Evolutionary conservation across 2,329 filamentous ascomycete species (phyloP), one percentile per base, ranked within the genome.

Genomic region (Aspergillus sp.): DNA sequence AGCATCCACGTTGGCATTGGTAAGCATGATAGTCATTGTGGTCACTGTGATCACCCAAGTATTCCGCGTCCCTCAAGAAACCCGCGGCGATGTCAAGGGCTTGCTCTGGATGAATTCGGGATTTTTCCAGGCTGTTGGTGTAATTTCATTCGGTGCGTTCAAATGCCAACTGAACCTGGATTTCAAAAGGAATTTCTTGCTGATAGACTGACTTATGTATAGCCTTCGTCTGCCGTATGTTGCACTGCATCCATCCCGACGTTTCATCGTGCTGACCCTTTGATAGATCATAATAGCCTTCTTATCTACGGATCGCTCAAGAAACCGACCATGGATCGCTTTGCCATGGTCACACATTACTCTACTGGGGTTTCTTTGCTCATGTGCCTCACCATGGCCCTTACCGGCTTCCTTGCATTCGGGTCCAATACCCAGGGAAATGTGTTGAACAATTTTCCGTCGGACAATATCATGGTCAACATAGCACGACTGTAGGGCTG

Each of bases 381-480:
- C n/a, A 90, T 91, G 47, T 98, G 93, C 64, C 78, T 98, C 46
- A 71, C 84, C 50, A 88, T 98, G 83, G 93, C 89, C 0, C 75
- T 96, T 6, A 82, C 85, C 2, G 93, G 93, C 20, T 97, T 95
- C 71, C 78, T 98, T 39, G 90, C 86, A 15, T 98, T 98, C 63
- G 91, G 93, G 53, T 88, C 91, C 70, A 82, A 84, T 61, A 98
- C 93, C 3, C 77, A 90, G 57, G 93, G 93, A 64, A 98, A 98
- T 67, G 89, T 98, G 45, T 83, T 98, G 60, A 98, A 98, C 76
- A 98, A 98, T 73, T 97, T 98, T 64, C 87, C 90, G 1, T 77
- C 83, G 17, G 83, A 94, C 70, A 97, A 95, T 69, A 78, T 85
- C 58, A 85, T 97, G 82, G 90, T 97, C 64, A 97, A 96, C 69